Evolutionary conservation across 2,329 filamentous ascomycete species (phyloP), one percentile per base, ranked within the genome.

Genomic region (Aureobasidium sp.): DNA sequence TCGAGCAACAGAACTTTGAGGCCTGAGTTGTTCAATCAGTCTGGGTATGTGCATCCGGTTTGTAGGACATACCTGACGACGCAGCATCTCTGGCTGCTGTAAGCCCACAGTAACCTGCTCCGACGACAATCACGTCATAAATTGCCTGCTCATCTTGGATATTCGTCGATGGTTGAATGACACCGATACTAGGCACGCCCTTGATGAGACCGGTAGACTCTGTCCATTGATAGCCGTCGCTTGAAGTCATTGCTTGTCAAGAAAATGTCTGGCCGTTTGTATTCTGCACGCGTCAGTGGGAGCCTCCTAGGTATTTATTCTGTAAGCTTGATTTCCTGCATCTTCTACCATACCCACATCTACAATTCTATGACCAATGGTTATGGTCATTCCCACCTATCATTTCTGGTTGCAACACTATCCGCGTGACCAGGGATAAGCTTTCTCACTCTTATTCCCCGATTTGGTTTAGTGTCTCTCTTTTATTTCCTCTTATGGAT

Each of bases 1-100:
- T 85, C 83, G 0, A 85, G 64, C 2, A 85, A 75, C 2, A 85
- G 72, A 0, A 83, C 81, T 20, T 75, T 77, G 6, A 77, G 68
- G 0, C 79, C 78, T 76, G 13, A 10, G 18, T 4, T 23, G n/a
- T n/a, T 29, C 23, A 11, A 40, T 58, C 29, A 58, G 55, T 20
- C 11, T 11, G 3, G 20, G 6, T 13, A 31, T 33, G 15, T 7
- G 33, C n/a, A 2, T 10, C 11, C 55, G 13, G 31, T 31, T 33
- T 29, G 8, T 6, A 33, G 9, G 15, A 29, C 58, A 29, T 20
- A 61, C 58, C 58, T 33, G 67, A 66, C 13, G 47, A 29, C 29
- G 68, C 68, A 18, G 77, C 64, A 60, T 78, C 76, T 51, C 77
- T 72, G 13, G 74, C 73, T 16, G 76, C 75, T 33, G 71, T 69